These are phyloP conservation scores for Vigna trinervia DNA, from an alignment of 306 rosid genomes.

Conservation along the genomic window DNA sequence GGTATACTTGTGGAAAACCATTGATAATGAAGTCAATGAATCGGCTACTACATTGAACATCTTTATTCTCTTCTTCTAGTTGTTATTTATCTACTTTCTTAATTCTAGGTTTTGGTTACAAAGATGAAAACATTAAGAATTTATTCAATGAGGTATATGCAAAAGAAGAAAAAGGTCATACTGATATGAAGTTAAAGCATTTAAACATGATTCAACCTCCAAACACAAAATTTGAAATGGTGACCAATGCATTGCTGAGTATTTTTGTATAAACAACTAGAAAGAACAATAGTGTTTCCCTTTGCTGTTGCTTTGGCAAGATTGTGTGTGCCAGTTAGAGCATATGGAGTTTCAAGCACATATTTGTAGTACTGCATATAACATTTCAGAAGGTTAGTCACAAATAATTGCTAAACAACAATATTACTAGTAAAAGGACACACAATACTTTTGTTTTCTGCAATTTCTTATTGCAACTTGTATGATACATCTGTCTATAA, in stretches of 20 bases:
- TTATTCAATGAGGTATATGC: constrained; percentile 30
- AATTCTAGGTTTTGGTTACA: background rate
- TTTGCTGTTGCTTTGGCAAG: constrained; percentile 98
- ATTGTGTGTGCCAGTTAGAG: constrained; percentile 93
- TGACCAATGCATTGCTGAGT: constrained; percentile 13
- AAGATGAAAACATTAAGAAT: background rate
- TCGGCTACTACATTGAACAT: constrained; percentile 7
- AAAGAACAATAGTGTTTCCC: constrained; percentile 81
- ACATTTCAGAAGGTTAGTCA: constrained; percentile 33
- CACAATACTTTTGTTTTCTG: background rate
- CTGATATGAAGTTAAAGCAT: constrained; percentile 13
- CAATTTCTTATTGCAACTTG: no score
- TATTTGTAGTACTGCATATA: constrained; percentile 83
- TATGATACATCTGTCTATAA: no score
- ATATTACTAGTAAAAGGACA: constrained; percentile 16
- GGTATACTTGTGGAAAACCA: constrained; percentile 82
- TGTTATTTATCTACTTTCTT: background rate
- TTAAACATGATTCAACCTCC: constrained; percentile 16
- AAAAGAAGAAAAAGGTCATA: constrained; percentile 3
- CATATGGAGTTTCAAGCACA: constrained; percentile 88
- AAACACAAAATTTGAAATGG: constrained; percentile 28
- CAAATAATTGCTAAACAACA: background rate
- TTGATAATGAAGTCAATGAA: constrained; percentile 34
- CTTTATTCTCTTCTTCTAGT: constrained; percentile 9
- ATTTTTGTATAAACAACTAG: constrained; percentile 1